Evolutionary conservation across 176 grass and related monocot genomes (phyloP).

Genomic region (Lolium perenne): DNA sequence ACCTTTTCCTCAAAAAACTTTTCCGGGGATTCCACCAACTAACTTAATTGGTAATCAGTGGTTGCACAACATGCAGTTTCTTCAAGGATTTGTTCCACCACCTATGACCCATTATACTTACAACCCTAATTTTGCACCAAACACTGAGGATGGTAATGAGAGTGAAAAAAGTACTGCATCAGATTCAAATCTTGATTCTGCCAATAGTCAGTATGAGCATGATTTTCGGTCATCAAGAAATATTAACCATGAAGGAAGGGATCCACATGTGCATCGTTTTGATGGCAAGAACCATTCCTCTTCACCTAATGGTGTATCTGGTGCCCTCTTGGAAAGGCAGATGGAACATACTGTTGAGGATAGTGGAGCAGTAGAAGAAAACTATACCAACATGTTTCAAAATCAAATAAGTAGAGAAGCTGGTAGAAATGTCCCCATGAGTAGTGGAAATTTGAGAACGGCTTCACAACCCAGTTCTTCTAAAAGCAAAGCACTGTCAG

Average conservation of each 20-base stretch:
- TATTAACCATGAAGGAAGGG: slow-evolving; percentile 45
- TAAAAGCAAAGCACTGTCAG: slow-evolving; percentile 53
- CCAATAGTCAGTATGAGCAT: slow-evolving; percentile 53
- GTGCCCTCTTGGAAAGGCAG: slow-evolving; percentile 48
- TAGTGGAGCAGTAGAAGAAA: slow-evolving; percentile 45
- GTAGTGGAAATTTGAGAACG: slow-evolving; percentile 42
- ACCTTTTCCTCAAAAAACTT: slow-evolving; percentile 59
- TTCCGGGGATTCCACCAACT: slow-evolving; percentile 59
- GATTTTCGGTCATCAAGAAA: slow-evolving; percentile 52
- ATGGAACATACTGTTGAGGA: slow-evolving; percentile 52
- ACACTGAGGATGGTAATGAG: slow-evolving; percentile 51
- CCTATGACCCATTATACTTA: slow-evolving; percentile 63
- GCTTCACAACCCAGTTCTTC: slow-evolving; percentile 55
- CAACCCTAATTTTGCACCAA: slow-evolving; percentile 51
- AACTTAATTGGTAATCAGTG: slow-evolving; percentile 64
- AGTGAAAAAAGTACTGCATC: slow-evolving; percentile 46
- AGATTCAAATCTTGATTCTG: slow-evolving; percentile 50
- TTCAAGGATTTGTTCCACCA: slow-evolving; percentile 57
- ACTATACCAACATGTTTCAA: slow-evolving; percentile 56
- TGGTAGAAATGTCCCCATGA: slow-evolving; percentile 45
- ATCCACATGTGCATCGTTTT: slow-evolving; percentile 58
- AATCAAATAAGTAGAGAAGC: slow-evolving; percentile 59
- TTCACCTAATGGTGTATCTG: slow-evolving; percentile 45
- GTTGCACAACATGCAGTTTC: slow-evolving; percentile 68
- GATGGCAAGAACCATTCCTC: slow-evolving; percentile 55